phyloP scores from a whole-genome alignment of 805 yeast species.

The Metschnikowia colocasiae region DNA sequence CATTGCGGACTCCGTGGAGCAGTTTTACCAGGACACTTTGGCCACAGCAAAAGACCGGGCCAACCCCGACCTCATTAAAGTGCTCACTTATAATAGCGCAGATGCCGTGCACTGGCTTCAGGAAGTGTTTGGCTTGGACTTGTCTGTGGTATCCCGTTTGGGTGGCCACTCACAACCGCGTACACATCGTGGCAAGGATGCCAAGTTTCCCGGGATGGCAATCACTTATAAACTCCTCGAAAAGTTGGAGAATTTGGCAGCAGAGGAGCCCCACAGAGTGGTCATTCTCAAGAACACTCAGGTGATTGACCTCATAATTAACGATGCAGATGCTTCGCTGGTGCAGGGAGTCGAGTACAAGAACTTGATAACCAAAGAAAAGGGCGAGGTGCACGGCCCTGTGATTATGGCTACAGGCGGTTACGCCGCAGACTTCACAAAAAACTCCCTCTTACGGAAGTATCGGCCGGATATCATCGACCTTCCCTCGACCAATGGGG shows the following conservation, averaged over 20 bases:
- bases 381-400: slow-evolving; percentile 44
- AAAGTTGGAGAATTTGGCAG: slow-evolving; percentile 18
- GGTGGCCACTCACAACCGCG: slow-evolving; percentile 83
- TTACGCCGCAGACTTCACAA: slow-evolving; percentile 60
- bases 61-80: slow-evolving; percentile 53
- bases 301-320: slow-evolving; percentile 40
- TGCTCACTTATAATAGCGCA: slow-evolving; percentile 57
- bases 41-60: slow-evolving; percentile 64
- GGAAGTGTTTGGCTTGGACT: slow-evolving; percentile 54
- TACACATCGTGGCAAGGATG: slow-evolving; percentile 75
- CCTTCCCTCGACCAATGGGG: slow-evolving; percentile 59
- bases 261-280: slow-evolving; percentile 37
- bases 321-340: slow-evolving; percentile 17
- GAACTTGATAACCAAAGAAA: slow-evolving; percentile 29
- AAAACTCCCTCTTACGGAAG: slow-evolving; percentile 49
- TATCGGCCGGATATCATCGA: slow-evolving; percentile 56
- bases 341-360: slow-evolving; percentile 25
- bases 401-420: slow-evolving; percentile 66
- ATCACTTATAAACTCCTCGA: slow-evolving; percentile 45
- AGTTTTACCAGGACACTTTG: slow-evolving; percentile 63
- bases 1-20: slow-evolving; percentile 54
- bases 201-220: slow-evolving; percentile 64
- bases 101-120: slow-evolving; percentile 74
- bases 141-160: slow-evolving; percentile 65
- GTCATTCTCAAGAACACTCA: slow-evolving; percentile 24